Evolutionary conservation across 208 protist species (phyloP).

Genomic region (Trypanosoma scelopori): DNA sequence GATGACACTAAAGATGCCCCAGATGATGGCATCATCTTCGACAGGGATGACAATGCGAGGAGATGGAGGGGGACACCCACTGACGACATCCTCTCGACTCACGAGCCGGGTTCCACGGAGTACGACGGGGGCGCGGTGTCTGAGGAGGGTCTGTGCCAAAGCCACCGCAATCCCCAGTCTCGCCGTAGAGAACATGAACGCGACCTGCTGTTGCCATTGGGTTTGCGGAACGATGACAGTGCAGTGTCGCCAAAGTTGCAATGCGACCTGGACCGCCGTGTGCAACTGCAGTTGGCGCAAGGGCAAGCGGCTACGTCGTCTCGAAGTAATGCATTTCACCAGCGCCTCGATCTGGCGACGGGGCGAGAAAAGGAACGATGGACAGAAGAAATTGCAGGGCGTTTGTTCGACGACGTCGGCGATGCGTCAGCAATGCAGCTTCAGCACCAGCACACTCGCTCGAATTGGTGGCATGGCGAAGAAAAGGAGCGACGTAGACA

Average conservation of each 20-base stretch:
- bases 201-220: too few relatives aligned
- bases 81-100: too few relatives aligned
- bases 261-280: constrained; percentile 18
- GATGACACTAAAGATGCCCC: too few relatives aligned
- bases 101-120: too few relatives aligned
- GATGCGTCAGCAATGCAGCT: neutral
- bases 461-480: neutral
- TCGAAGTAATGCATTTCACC: neutral
- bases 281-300: constrained; percentile 11
- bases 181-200: too few relatives aligned
- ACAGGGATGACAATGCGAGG: too few relatives aligned
- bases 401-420: constrained; percentile 8
- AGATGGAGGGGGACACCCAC: too few relatives aligned
- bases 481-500: neutral
- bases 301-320: neutral
- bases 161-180: too few relatives aligned
- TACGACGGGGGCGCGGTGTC: too few relatives aligned
- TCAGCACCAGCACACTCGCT: neutral
- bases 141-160: too few relatives aligned
- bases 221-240: neutral
- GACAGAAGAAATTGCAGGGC: constrained; percentile 9
- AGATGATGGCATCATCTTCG: too few relatives aligned
- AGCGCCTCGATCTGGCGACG: neutral
- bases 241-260: neutral
- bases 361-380: constrained; percentile 2